Conservation (phyloP, 768 basidiomycete species). For the Tylopilus vinaceipallidus region DNA sequence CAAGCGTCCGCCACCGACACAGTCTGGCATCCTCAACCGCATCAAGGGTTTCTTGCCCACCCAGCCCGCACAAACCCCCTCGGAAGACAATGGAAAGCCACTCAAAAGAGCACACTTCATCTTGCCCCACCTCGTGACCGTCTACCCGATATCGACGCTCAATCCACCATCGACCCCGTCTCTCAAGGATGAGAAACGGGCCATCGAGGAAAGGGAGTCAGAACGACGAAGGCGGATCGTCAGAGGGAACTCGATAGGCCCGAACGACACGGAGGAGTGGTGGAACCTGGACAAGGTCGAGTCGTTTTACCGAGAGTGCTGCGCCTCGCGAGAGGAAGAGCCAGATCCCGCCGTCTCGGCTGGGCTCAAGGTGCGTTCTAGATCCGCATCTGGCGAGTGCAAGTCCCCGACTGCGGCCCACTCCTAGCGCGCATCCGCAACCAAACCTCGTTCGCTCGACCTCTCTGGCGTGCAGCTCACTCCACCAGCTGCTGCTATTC, state of each 20-base stretch:
- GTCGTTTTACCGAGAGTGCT: conserved; percentile 84
- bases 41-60: no score
- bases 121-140: conserved; percentile 69
- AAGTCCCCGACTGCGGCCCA: neutral
- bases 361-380: neutral
- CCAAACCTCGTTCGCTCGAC: conserved; percentile 69
- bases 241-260: conserved; percentile 24
- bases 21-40: conserved; percentile 23
- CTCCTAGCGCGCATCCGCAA: conserved; percentile 48
- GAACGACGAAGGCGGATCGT: conserved; percentile 47
- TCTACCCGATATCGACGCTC: conserved; percentile 85
- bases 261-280: conserved; percentile 38
- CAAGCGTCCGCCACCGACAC: conserved; percentile 68
- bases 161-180: conserved; percentile 81
- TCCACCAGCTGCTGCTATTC: conserved; percentile 64
- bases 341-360: conserved; percentile 57
- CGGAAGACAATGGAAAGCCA: conserved; percentile 3
- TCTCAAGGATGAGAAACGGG: conserved; percentile 76
- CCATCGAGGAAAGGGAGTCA: conserved; percentile 73
- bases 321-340: conserved; percentile 69
- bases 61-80: conserved; percentile 5
- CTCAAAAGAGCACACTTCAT: no score
- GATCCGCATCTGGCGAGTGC: neutral
- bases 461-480: conserved; percentile 79
- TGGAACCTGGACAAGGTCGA: conserved; percentile 87